A percentile compares a stretch with the other conserved stretches of the same genome.
phyloP scores from a whole-genome alignment of 169 alveolate species.

The Ophryocystis elektroscirrha region DNA sequence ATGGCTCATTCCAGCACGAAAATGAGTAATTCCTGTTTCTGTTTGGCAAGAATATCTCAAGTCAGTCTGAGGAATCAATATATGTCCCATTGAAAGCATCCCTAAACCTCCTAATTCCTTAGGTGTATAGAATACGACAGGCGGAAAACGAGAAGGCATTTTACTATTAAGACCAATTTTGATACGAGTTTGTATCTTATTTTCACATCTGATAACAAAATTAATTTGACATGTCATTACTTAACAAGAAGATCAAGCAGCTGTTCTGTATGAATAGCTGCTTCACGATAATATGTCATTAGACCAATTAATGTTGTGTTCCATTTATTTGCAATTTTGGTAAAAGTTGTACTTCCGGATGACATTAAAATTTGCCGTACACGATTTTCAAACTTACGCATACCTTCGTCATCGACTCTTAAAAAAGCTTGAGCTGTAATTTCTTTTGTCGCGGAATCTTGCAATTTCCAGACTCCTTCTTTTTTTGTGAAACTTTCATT shows the following conservation, averaged over 20 bases:
- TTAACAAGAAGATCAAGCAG: slow-evolving; percentile 88
- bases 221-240: background rate
- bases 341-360: slow-evolving; percentile 94
- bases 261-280: slow-evolving; percentile 93
- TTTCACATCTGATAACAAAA: slow-evolving; percentile 49
- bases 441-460: slow-evolving; percentile 88
- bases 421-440: slow-evolving; percentile 91
- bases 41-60: slow-evolving; percentile 82
- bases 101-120: slow-evolving; percentile 99
- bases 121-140: slow-evolving; percentile 99
- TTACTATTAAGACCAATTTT: slow-evolving; percentile 97
- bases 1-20: slow-evolving; percentile 99
- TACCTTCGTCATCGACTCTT: slow-evolving; percentile 91
- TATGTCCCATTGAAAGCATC: slow-evolving; percentile 99
- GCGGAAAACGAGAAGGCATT: slow-evolving; percentile 99
- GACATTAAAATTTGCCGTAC: slow-evolving; percentile 92
- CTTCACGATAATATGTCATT: slow-evolving; percentile 98
- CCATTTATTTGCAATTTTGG: slow-evolving; percentile 99
- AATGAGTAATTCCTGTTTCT: slow-evolving; percentile 96
- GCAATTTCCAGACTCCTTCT: slow-evolving; percentile 95
- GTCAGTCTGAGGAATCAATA: slow-evolving; percentile 97
- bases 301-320: slow-evolving; percentile 89
- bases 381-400: slow-evolving; percentile 81
- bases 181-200: slow-evolving; percentile 95
- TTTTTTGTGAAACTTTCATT: slow-evolving; percentile 12